Evolutionary conservation across 805 yeast genomes (phyloP).

Genomic region (Candida dendrica): DNA sequence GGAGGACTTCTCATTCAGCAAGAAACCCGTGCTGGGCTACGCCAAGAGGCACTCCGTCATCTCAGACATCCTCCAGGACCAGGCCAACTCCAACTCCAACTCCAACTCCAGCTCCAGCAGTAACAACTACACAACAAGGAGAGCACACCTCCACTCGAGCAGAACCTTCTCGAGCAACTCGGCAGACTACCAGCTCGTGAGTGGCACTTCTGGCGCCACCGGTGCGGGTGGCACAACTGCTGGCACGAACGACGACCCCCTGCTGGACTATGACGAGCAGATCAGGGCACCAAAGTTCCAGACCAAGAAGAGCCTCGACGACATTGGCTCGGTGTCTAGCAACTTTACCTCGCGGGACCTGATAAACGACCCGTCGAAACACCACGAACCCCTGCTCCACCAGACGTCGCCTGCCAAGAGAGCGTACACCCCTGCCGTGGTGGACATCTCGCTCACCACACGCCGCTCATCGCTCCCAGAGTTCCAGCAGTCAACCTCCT

Average conservation of each 20-base stretch:
- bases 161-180: neutral
- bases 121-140: neutral
- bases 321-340: conserved; percentile 10
- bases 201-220: conserved; percentile 4
- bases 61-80: conserved; percentile 4
- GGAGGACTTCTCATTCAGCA: conserved; percentile 2
- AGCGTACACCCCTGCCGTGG: conserved; percentile 4
- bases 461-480: neutral
- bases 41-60: conserved; percentile 15
- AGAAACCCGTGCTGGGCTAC: conserved; percentile 15
- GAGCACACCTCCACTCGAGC: neutral
- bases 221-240: too few species aligned
- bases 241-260: conserved; percentile 13
- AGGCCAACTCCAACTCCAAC: neutral
- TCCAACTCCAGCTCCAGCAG: neutral
- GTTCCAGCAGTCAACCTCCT: neutral
- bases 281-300: conserved; percentile 22
- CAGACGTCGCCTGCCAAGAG: neutral
- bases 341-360: conserved; percentile 1
- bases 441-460: conserved; percentile 1
- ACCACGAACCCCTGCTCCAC: neutral
- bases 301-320: conserved; percentile 1
- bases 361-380: neutral
- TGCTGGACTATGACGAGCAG: conserved; percentile 21
- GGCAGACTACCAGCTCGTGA: neutral